Evolutionary conservation across 1,139 yeast species (phyloP).

Genomic region (Blastobotrys arbuscula): DNA sequence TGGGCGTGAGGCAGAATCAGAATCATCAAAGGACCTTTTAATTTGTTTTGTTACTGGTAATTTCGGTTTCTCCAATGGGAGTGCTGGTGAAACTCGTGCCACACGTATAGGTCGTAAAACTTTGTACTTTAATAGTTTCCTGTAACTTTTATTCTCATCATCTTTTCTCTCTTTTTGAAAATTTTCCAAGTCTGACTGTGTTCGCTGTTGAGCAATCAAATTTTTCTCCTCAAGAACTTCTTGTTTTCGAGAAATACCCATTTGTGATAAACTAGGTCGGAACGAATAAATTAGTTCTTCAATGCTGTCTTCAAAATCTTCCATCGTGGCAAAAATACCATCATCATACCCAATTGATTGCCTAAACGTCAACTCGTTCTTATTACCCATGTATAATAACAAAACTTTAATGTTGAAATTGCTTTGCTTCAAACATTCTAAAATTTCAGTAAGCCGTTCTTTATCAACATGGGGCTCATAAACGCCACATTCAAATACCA

Average conservation of each 20-base stretch:
- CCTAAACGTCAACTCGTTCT: not conserved
- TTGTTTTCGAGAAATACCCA: conserved; percentile 8
- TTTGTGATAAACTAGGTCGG: conserved; percentile 6
- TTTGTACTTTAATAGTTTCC: not conserved
- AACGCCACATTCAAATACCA: conserved; percentile 29
- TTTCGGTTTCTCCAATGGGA: not conserved
- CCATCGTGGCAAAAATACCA: not conserved
- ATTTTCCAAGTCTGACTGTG: conserved; percentile 1
- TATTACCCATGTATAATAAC: conserved; percentile 11
- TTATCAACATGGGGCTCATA: conserved; percentile 14
- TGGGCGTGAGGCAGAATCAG: not conserved
- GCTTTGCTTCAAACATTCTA: conserved; percentile 5
- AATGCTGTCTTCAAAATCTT: not conserved
- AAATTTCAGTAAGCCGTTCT: conserved; percentile 20
- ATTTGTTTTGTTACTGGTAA: not conserved
- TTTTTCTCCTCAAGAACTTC: conserved; percentile 9
- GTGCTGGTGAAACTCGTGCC: not conserved
- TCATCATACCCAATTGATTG: not conserved
- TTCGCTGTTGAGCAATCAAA: conserved; percentile 9
- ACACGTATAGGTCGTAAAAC: not conserved
- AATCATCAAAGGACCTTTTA: not conserved
- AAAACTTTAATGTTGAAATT: conserved; percentile 6
- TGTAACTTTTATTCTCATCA: not conserved
- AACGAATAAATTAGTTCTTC: not conserved
- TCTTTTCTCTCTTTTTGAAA: not conserved